These are phyloP conservation scores for Capsicum chinense DNA, from an alignment of 257 asterid genomes.

Conservation along the genomic window DNA sequence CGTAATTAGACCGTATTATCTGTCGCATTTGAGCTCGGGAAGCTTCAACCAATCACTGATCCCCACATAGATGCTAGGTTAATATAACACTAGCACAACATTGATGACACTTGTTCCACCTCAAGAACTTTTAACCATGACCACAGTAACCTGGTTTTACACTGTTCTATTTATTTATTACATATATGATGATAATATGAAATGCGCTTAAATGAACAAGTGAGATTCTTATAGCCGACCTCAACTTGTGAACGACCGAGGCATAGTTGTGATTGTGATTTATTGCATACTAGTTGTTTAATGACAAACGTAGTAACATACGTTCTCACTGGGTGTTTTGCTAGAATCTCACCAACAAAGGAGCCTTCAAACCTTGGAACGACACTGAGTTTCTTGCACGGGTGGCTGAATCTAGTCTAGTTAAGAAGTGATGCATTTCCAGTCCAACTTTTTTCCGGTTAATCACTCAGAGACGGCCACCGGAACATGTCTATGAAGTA, in stretches of 20 bases:
- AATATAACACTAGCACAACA: conserved; percentile 1
- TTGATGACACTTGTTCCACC: background rate
- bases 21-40: background rate
- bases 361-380: conserved; percentile 24
- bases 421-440: conserved; percentile 1
- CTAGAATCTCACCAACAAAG: background rate
- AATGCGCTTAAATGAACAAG: background rate
- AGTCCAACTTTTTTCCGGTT: background rate
- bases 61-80: background rate
- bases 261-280: background rate
- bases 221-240: background rate
- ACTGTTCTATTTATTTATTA: background rate
- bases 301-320: background rate
- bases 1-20: background rate
- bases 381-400: conserved; percentile 17
- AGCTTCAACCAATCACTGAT: conserved; percentile 7
- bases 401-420: background rate
- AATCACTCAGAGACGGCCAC: background rate
- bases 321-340: background rate
- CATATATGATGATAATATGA: background rate
- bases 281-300: background rate
- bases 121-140: background rate
- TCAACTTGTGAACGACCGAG: background rate
- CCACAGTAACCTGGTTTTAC: background rate
- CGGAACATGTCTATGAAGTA: background rate